These are phyloP conservation scores for Paraconiothyrium sp. DNA, from an alignment of 2,329 filamentous ascomycete genomes.

Conservation along the genomic window DNA sequence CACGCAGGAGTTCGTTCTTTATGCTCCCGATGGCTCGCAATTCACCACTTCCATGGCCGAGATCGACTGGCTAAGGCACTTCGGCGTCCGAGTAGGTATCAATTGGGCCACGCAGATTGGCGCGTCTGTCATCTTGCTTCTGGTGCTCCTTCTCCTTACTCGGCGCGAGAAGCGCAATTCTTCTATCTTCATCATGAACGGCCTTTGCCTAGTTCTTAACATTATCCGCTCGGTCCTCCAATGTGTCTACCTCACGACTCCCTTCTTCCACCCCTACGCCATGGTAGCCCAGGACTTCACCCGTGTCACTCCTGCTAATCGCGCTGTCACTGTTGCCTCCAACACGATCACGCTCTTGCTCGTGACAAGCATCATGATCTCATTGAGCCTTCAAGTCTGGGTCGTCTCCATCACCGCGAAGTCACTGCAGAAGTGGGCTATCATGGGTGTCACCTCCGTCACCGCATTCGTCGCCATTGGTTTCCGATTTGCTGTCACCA, in stretches of 20 bases:
- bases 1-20: constrained; percentile 61
- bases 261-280: constrained; percentile 69
- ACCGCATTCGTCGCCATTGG: constrained; percentile 63
- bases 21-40: constrained; percentile 54
- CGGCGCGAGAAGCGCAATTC: constrained; percentile 71
- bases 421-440: constrained; percentile 52
- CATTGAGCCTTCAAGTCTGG: constrained; percentile 69
- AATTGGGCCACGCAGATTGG: constrained; percentile 78
- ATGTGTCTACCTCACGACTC: constrained; percentile 67
- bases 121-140: constrained; percentile 70
- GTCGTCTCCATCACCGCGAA: constrained; percentile 67
- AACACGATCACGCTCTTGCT: constrained; percentile 63
- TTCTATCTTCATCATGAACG: constrained; percentile 72
- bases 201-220: constrained; percentile 68
- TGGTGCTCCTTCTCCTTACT: constrained; percentile 74
- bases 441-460: constrained; percentile 59
- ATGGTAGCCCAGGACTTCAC: constrained; percentile 65
- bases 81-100: constrained; percentile 63
- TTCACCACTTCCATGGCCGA: constrained; percentile 54
- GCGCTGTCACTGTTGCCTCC: constrained; percentile 59
- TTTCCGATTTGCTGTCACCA: constrained; percentile 63
- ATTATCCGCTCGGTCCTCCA: constrained; percentile 67
- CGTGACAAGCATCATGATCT: constrained; percentile 64
- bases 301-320: constrained; percentile 56
- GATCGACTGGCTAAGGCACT: constrained; percentile 58